Evolutionary conservation across 352 stramenopile species (phyloP).

Genomic region (Phytophthora litchii): DNA sequence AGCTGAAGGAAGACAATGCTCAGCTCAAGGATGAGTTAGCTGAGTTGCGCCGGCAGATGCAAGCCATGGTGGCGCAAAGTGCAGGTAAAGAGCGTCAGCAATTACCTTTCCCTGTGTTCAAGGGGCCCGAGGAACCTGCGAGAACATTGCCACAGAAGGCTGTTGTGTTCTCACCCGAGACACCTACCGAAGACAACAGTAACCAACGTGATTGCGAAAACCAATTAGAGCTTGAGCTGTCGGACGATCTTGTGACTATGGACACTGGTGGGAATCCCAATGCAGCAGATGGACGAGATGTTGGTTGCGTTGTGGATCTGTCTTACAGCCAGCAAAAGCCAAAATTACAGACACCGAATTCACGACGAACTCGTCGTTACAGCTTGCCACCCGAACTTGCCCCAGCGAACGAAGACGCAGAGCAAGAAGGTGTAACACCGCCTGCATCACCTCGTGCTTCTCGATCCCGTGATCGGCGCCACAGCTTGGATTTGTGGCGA

Average conservation of each 20-base stretch:
- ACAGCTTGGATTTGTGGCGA: constrained; percentile 60
- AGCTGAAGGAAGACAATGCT: constrained; percentile 78
- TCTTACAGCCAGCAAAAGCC: constrained; percentile 36
- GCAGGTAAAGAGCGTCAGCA: constrained; percentile 25
- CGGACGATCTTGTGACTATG: constrained; percentile 19
- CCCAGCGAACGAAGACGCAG: constrained; percentile 28
- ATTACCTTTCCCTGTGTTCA: constrained; percentile 18
- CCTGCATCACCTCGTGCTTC: constrained; percentile 37
- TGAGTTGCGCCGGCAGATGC: constrained; percentile 61
- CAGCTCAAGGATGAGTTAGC: constrained; percentile 71
- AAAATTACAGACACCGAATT: constrained; percentile 47
- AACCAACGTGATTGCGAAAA: constrained; percentile 37
- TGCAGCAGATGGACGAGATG: constrained; percentile 34
- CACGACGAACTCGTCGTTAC: constrained; percentile 28
- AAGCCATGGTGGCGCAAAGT: constrained; percentile 45
- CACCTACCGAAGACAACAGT: constrained; percentile 14
- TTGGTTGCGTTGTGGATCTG: constrained; percentile 36
- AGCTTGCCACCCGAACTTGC: constrained; percentile 31
- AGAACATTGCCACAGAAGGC: constrained; percentile 24
- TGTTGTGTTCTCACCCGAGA: constrained; percentile 17
- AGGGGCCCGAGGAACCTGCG: constrained; percentile 11
- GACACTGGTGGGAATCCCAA: constrained; percentile 47
- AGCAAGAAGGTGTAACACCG: constrained; percentile 19
- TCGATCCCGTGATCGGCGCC: constrained; percentile 42
- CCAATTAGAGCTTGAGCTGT: constrained; percentile 34